phyloP scores from a whole-genome alignment of 768 basidiomycete genomes.

The Podaxis sp. region DNA sequence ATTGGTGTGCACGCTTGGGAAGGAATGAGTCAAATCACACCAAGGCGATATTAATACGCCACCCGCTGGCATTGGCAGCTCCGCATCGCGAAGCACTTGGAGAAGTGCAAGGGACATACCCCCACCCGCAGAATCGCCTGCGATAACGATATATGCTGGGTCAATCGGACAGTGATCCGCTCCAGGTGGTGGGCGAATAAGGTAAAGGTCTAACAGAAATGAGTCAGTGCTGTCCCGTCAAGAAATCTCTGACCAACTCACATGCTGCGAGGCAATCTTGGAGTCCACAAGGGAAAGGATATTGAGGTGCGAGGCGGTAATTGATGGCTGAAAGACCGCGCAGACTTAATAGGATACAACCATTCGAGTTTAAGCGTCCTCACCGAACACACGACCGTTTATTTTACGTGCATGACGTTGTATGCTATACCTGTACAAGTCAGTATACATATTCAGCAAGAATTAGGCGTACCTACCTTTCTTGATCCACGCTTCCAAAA shows the following conservation, averaged over 20 bases:
- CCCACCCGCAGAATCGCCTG: slow-evolving; percentile 93
- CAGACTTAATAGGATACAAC: slow-evolving; percentile 1
- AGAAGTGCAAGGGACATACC: slow-evolving; percentile 80
- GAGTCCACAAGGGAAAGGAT: slow-evolving; percentile 90
- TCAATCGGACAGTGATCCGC: slow-evolving; percentile 76
- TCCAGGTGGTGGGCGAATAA: slow-evolving; percentile 81
- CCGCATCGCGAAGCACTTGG: slow-evolving; percentile 81
- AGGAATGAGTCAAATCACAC: slow-evolving; percentile 90
- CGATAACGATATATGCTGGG: slow-evolving; percentile 78
- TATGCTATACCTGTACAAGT: slow-evolving; percentile 52
- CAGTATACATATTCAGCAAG: background rate
- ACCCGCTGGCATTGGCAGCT: slow-evolving; percentile 80
- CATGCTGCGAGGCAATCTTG: slow-evolving; percentile 90
- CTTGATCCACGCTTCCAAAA: slow-evolving; percentile 77
- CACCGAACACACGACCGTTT: slow-evolving; percentile 83
- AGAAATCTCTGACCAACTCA: slow-evolving; percentile 27
- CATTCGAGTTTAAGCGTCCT: slow-evolving; percentile 14
- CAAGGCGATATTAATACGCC: slow-evolving; percentile 90
- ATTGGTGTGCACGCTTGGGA: slow-evolving; percentile 83
- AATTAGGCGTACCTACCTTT: slow-evolving; percentile 37
- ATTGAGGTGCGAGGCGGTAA: slow-evolving; percentile 91
- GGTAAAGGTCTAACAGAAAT: slow-evolving; percentile 62
- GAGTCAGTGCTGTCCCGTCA: background rate
- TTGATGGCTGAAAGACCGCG: slow-evolving; percentile 52
- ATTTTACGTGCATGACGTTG: slow-evolving; percentile 90